Conservation (phyloP, 2,329 filamentous ascomycete species). For the Pseudogymnoascus sp. region DNA sequence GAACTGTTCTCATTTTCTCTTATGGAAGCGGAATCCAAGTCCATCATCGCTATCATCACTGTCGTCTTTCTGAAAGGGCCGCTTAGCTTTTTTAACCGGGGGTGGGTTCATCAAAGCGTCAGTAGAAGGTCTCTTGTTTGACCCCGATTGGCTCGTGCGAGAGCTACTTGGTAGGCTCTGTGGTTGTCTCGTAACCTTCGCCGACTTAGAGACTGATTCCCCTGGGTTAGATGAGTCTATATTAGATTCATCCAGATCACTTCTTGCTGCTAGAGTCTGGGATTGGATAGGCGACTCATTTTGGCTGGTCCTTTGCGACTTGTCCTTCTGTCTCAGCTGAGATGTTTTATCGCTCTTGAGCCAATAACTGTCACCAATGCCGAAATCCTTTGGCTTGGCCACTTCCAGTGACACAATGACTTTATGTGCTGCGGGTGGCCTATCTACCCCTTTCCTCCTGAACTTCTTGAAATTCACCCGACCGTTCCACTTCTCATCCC, state of each 20-base stretch:
- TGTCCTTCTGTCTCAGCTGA: conserved; percentile 3
- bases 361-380: conserved; percentile 55
- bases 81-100: conserved; percentile 23
- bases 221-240: neutral
- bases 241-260: neutral
- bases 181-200: neutral
- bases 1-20: conserved; percentile 12
- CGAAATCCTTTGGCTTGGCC: conserved; percentile 49
- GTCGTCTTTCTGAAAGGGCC: conserved; percentile 15
- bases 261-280: neutral
- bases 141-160: neutral
- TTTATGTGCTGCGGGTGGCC: conserved; percentile 24
- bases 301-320: neutral
- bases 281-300: neutral
- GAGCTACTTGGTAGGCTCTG: neutral
- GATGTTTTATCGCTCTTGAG: conserved; percentile 21
- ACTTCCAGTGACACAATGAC: conserved; percentile 58
- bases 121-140: conserved; percentile 21
- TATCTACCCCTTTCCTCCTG: conserved; percentile 43
- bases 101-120: conserved; percentile 18
- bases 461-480: conserved; percentile 96
- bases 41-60: conserved; percentile 26
- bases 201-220: neutral
- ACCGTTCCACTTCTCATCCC: conserved; percentile 88
- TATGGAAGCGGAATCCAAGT: conserved; percentile 27